Conservation (phyloP, 2,329 filamentous ascomycete species). For the Septoria petroselini region DNA sequence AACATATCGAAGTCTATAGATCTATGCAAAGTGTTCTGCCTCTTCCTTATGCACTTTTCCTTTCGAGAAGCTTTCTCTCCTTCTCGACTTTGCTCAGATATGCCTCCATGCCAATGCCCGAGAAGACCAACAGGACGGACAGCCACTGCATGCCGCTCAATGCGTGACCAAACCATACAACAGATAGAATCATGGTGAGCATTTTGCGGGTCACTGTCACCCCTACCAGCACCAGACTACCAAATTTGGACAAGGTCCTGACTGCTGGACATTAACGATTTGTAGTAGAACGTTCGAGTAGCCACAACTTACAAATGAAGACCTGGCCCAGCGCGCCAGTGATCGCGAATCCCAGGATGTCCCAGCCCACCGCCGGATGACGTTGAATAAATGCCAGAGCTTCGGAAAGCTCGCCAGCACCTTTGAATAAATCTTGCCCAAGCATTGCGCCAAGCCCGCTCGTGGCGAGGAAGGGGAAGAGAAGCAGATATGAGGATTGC, state of each 20-base stretch:
- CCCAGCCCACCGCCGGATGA: constrained; percentile 78
- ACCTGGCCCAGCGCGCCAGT: constrained; percentile 93
- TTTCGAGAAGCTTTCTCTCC: constrained; percentile 69
- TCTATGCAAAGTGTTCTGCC: background rate
- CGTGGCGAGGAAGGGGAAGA: constrained; percentile 74
- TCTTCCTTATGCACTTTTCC: constrained; percentile 34
- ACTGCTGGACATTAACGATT: constrained; percentile 21
- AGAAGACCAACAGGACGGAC: constrained; percentile 88
- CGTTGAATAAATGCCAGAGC: constrained; percentile 76
- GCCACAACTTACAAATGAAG: constrained; percentile 66
- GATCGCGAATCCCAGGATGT: constrained; percentile 83
- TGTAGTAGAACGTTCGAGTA: background rate
- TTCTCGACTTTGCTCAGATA: constrained; percentile 79
- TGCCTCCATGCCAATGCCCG: constrained; percentile 88
- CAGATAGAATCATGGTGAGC: constrained; percentile 97
- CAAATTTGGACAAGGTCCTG: constrained; percentile 81
- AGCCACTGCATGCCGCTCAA: constrained; percentile 89
- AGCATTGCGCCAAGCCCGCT: constrained; percentile 48
- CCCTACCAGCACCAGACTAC: constrained; percentile 85
- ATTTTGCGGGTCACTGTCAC: constrained; percentile 98
- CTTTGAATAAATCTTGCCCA: constrained; percentile 44
- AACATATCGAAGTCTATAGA: background rate
- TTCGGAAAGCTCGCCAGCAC: constrained; percentile 72
- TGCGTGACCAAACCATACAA: constrained; percentile 88
- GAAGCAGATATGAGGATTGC: constrained; percentile 70